A percentile compares a stretch with the other conserved stretches of the same genome.
These are phyloP conservation scores for Asterophora lycoperdoides DNA, from an alignment of 768 basidiomycete species.

Conservation along the genomic window DNA sequence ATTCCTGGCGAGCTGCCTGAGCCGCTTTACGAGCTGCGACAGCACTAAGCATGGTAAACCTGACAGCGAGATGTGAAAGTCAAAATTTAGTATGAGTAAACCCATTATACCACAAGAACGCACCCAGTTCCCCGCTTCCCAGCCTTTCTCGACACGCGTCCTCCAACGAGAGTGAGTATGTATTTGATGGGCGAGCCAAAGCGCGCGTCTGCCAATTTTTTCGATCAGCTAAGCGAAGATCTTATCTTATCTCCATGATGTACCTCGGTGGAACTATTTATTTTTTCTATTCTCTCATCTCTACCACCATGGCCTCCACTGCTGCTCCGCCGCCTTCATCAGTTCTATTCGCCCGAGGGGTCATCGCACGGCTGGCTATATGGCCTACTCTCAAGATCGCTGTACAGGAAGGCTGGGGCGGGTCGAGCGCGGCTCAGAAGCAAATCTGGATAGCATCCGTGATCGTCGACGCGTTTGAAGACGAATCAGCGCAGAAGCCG, in stretches of 20 bases:
- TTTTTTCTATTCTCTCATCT: background rate
- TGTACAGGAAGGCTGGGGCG: slow-evolving; percentile 84
- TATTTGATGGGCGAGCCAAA: no score
- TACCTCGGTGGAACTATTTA: background rate
- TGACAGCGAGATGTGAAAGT: background rate
- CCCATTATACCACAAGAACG: no score
- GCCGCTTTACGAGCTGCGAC: slow-evolving; percentile 69
- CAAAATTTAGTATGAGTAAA: no score
- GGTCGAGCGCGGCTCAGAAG: slow-evolving; percentile 63
- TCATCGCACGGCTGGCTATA: slow-evolving; percentile 72
- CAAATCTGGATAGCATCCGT: slow-evolving; percentile 81
- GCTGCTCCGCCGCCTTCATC: slow-evolving; percentile 40
- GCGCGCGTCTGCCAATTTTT: background rate
- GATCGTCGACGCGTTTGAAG: slow-evolving; percentile 76
- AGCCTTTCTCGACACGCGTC: no score
- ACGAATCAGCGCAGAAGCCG: slow-evolving; percentile 34
- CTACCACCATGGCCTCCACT: slow-evolving; percentile 18
- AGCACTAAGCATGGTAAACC: slow-evolving; percentile 56
- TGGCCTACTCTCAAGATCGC: slow-evolving; percentile 90
- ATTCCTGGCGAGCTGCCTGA: slow-evolving; percentile 27
- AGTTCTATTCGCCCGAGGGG: slow-evolving; percentile 81
- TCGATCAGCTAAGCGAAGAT: slow-evolving; percentile 1
- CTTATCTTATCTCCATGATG: slow-evolving; percentile 13
- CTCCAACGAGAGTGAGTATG: no score
- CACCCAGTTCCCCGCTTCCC: no score